Conservation (phyloP, 176 grass and related monocot species). For the Musa acuminata region DNA sequence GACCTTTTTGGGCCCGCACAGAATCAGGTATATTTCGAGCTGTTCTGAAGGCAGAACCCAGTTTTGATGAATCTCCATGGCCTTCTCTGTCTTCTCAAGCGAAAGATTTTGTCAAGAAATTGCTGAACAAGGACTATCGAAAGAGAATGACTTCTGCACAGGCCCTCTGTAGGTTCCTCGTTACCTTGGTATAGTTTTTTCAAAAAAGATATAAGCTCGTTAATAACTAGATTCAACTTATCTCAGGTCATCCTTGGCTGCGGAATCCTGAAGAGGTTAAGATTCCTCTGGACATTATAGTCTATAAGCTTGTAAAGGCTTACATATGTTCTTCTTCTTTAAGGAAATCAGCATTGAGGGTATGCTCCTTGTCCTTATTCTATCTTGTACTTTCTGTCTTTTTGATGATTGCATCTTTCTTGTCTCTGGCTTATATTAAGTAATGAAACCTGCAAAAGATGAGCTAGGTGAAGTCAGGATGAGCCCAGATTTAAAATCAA, state of each 20-base stretch:
- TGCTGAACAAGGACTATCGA: conserved; percentile 99
- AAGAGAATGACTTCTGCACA: conserved; percentile 97
- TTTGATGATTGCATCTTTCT: not conserved
- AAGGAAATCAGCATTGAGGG: conserved; percentile 94
- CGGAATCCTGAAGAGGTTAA: conserved; percentile 66
- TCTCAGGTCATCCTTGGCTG: conserved; percentile 89
- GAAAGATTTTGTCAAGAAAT: conserved; percentile 90
- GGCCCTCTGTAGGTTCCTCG: conserved; percentile 66
- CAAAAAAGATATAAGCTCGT: not conserved
- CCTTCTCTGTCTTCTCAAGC: conserved; percentile 77
- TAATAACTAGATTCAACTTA: conserved; percentile 5
- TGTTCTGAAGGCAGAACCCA: conserved; percentile 93
- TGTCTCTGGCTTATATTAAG: not conserved
- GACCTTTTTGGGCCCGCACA: conserved; percentile 93
- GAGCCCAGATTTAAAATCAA: not conserved
- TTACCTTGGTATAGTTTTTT: conserved; percentile 6
- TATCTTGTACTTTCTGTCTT: not conserved
- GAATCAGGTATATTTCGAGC: conserved; percentile 98
- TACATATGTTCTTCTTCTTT: conserved; percentile 93
- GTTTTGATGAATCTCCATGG: conserved; percentile 97
- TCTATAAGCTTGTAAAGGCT: conserved; percentile 90
- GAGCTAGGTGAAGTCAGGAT: not conserved
- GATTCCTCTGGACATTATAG: conserved; percentile 91
- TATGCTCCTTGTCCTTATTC: conserved; percentile 24
- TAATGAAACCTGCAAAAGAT: not conserved